Base-by-base conservation (phyloP, 495 filamentous ascomycete genomes). In the Penicillium atrosanguineum region DNA sequence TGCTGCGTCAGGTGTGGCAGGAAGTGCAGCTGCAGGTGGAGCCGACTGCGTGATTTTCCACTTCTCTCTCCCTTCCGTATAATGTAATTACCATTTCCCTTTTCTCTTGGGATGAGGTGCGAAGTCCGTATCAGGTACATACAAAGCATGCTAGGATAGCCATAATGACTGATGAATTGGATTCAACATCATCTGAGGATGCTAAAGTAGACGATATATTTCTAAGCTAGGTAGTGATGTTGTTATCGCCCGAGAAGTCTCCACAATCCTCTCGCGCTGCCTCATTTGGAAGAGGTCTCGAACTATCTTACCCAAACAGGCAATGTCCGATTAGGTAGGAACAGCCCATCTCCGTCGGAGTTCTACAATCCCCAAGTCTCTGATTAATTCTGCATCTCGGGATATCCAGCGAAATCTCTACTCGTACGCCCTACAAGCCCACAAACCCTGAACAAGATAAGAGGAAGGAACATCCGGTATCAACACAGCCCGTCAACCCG, bases 1-100 rank as follows among this genome's bases (percentile, higher is more conserved):
- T 69, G 50, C 44, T 73, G 21, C 61, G 67, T 25, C 64, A 62
- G 31, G 51, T 78, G 23, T 78, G 74, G 72, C 67, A 69, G 44
- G 73, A 76, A 52, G 57, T 71, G 28, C 59, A 66, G 47, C 31
- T 63, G 52, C 58, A 57, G 34, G 14, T 50, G 48, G 46, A 63
- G 7, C 29, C 31, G n/a, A 37, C 36, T 39, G 46, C 43, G 23
- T 55, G 48, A 55, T 26, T 16, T 31, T 34, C 2, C 23, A 25
- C 14, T 5, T 12, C 38, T 14, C 23, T 44, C 48, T 23, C 48
- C 28, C 6, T 6, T 50, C 48, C 29, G 20, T 21, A 25, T 50
- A 44, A 50, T 50, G 26, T 42, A 43, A 36, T 44, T 50, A 6
- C 7, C 23, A 28, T 20, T 44, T 20, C 0, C 31, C 31, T 34